Conservation (phyloP, 768 basidiomycete genomes). For the Crucibulum laeve region DNA sequence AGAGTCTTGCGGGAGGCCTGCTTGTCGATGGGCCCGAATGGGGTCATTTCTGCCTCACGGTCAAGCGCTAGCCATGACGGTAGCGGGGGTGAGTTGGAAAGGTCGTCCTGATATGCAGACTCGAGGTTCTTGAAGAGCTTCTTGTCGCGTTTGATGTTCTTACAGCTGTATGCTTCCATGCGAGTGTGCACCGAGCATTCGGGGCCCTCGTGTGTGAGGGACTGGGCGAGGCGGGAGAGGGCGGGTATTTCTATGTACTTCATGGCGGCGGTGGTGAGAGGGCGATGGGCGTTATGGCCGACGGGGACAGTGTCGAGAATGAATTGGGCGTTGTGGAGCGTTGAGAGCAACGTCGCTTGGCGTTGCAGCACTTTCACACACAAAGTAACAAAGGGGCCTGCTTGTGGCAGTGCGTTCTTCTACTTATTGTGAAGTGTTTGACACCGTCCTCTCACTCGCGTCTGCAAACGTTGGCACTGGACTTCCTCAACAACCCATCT, state of each 20-base stretch:
- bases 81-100: conserved; percentile 80
- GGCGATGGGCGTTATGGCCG: conserved; percentile 4
- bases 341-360: not conserved
- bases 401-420: too few relatives aligned
- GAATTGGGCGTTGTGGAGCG: not conserved
- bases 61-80: conserved; percentile 75
- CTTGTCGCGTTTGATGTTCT: conserved; percentile 96
- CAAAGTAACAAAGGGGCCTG: too few relatives aligned
- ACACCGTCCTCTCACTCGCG: too few relatives aligned
- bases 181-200: conserved; percentile 88
- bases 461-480: too few relatives aligned
- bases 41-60: conserved; percentile 70
- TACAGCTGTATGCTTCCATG: conserved; percentile 97
- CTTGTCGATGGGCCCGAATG: conserved; percentile 89
- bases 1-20: conserved; percentile 85
- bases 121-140: conserved; percentile 93
- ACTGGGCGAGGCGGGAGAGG: conserved; percentile 69
- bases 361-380: too few relatives aligned
- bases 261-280: conserved; percentile 39
- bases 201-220: conserved; percentile 80
- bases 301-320: conserved; percentile 3
- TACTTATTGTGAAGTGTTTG: too few relatives aligned
- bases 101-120: conserved; percentile 75
- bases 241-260: conserved; percentile 88
- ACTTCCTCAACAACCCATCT: too few relatives aligned